These are phyloP conservation scores for Rhododendron ferrugineum DNA, from an alignment of 148 eudicot genomes.

Conservation along the genomic window DNA sequence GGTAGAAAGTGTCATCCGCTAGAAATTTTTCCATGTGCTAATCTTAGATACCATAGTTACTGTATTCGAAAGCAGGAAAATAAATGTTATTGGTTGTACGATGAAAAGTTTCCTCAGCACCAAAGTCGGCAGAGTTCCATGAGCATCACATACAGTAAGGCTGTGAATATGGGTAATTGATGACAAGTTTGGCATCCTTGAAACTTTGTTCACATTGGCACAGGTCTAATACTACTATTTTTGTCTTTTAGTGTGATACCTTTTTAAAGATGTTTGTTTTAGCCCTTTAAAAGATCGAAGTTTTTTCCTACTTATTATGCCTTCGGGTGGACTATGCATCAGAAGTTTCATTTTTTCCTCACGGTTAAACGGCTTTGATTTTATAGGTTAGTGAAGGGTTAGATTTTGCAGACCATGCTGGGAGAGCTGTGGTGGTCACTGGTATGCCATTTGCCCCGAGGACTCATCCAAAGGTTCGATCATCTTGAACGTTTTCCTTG, in stretches of 20 bases:
- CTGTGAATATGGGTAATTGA: background rate
- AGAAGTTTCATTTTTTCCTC: constrained; percentile 1
- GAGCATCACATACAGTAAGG: background rate
- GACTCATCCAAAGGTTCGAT: constrained; percentile 84
- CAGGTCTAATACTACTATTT: background rate
- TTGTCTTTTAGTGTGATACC: background rate
- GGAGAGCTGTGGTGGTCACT: constrained; percentile 89
- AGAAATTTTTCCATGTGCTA: background rate
- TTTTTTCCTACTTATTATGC: background rate
- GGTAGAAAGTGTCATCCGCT: background rate
- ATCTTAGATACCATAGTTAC: background rate
- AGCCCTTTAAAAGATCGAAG: background rate
- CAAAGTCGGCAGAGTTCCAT: background rate
- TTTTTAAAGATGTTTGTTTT: background rate
- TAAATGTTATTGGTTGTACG: background rate
- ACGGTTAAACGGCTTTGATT: background rate
- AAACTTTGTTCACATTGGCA: background rate
- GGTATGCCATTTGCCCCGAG: constrained; percentile 87
- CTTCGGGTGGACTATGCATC: background rate
- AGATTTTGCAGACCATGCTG: constrained; percentile 93
- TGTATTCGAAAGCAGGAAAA: background rate
- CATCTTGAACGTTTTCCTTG: constrained; percentile 3
- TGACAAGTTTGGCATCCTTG: background rate
- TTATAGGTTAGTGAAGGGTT: constrained; percentile 94
- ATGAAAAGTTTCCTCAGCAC: background rate